A percentile compares a stretch with the other conserved stretches of the same genome.
phyloP scores from a whole-genome alignment of 768 basidiomycete species.

The Rhodotorula graminis region DNA sequence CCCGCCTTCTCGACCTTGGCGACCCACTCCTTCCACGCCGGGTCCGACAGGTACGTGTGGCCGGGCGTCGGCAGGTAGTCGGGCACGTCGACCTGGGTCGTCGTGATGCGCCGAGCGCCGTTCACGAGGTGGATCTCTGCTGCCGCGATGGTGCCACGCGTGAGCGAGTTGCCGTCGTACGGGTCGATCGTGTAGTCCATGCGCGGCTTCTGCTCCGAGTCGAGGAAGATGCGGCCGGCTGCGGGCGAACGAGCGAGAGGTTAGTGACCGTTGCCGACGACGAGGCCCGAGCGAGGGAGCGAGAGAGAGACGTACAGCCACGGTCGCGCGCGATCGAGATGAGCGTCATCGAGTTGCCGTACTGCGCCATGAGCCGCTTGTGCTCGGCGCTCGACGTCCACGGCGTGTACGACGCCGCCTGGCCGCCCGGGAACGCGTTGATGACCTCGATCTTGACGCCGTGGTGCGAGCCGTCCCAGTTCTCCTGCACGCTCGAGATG shows the following conservation, averaged over 20 bases:
- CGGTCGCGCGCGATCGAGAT: conserved; percentile 43
- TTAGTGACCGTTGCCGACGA: too few species aligned
- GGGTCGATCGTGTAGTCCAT: conserved; percentile 39
- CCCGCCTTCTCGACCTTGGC: conserved; percentile 37
- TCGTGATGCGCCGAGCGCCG: conserved; percentile 37
- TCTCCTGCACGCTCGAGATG: conserved; percentile 40
- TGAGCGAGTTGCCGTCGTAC: conserved; percentile 37
- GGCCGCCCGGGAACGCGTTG: conserved; percentile 31
- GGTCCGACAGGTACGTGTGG: conserved; percentile 28
- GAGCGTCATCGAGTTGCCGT: conserved; percentile 34
- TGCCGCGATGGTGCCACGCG: conserved; percentile 34
- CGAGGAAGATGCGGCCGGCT: conserved; percentile 35
- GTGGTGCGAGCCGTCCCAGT: conserved; percentile 41
- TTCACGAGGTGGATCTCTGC: conserved; percentile 38
- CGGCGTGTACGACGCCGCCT: conserved; percentile 21
- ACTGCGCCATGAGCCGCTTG: conserved; percentile 34
- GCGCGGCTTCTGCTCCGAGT: conserved; percentile 26
- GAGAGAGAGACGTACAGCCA: conserved; percentile 17
- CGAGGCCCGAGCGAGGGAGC: neutral
- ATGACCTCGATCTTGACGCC: conserved; percentile 44
- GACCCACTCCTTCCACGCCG: conserved; percentile 35
- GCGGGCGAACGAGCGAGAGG: neutral
- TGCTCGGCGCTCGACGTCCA: conserved; percentile 34
- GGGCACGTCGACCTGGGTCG: conserved; percentile 36
- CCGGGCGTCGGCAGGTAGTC: conserved; percentile 16